phyloP scores from a whole-genome alignment of 805 yeast genomes.

The Wickerhamiella domercqiae region DNA sequence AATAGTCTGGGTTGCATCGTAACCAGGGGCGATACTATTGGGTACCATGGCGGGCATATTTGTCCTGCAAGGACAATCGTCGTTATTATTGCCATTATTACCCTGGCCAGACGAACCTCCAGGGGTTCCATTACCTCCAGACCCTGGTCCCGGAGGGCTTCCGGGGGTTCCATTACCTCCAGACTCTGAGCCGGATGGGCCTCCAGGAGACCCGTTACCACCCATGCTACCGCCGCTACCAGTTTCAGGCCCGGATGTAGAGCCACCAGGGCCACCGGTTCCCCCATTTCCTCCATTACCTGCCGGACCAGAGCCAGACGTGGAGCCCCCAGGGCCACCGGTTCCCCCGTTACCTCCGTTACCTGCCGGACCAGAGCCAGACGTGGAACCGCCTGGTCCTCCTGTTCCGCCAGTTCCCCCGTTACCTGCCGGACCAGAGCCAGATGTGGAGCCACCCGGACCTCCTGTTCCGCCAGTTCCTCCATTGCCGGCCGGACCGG shows the following conservation, averaged over 20 bases:
- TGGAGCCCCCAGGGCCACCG: neutral
- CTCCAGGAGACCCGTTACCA: too few species aligned
- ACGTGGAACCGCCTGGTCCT: too few species aligned
- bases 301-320: neutral
- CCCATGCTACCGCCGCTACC: neutral
- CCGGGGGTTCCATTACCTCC: neutral
- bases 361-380: too few species aligned
- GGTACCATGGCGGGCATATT: too few species aligned
- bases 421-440: constrained; percentile 3
- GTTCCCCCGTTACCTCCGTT: neutral
- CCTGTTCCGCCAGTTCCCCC: too few species aligned
- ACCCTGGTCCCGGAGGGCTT: neutral
- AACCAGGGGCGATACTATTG: neutral
- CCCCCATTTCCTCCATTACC: too few species aligned
- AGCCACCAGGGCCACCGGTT: neutral
- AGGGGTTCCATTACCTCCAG: too few species aligned
- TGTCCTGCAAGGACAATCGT: too few species aligned
- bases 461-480: constrained; percentile 1
- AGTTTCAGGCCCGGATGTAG: neutral
- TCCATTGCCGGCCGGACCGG: constrained; percentile 1
- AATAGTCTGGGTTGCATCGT: neutral
- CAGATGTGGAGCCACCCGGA: too few species aligned
- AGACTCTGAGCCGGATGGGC: neutral
- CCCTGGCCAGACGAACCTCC: too few species aligned
- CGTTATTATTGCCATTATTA: too few species aligned